Evolutionary conservation across 202 grass and related monocot genomes (phyloP).

Genomic region (Zoysia matrella): DNA sequence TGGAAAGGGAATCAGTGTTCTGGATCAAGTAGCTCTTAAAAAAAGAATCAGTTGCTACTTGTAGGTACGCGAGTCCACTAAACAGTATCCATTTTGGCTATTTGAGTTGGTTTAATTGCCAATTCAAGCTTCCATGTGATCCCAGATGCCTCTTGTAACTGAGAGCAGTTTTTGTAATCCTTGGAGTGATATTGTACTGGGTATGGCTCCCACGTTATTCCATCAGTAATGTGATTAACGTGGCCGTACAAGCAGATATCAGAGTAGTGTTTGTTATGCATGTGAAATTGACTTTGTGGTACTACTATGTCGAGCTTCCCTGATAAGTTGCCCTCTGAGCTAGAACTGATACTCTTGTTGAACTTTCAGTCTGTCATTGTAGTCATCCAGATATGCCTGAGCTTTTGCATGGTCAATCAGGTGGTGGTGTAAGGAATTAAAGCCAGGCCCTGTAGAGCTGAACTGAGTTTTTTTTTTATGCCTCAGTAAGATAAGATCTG

Average conservation of each 20-base stretch:
- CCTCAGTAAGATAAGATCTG: background rate
- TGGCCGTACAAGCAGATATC: background rate
- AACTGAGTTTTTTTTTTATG: background rate
- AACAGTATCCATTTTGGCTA: background rate
- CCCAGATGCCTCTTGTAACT: background rate
- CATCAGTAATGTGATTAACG: background rate
- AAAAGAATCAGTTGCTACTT: background rate
- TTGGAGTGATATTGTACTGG: background rate
- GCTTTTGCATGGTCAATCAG: background rate
- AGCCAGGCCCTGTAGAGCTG: background rate
- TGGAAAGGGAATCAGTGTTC: constrained; percentile 10
- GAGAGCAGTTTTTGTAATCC: background rate
- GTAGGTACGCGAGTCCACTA: background rate
- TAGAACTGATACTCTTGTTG: background rate
- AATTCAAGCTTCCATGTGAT: background rate
- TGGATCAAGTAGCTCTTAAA: background rate
- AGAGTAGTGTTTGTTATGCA: background rate
- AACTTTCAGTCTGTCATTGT: background rate
- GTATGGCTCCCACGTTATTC: background rate
- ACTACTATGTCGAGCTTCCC: background rate
- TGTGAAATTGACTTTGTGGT: background rate
- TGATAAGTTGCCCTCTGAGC: background rate
- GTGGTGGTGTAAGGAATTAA: background rate
- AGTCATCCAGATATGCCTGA: background rate
- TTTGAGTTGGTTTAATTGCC: background rate